Base-by-base conservation (phyloP, 1,284 basidiomycete genomes). In the Ustilago loliicola region DNA sequence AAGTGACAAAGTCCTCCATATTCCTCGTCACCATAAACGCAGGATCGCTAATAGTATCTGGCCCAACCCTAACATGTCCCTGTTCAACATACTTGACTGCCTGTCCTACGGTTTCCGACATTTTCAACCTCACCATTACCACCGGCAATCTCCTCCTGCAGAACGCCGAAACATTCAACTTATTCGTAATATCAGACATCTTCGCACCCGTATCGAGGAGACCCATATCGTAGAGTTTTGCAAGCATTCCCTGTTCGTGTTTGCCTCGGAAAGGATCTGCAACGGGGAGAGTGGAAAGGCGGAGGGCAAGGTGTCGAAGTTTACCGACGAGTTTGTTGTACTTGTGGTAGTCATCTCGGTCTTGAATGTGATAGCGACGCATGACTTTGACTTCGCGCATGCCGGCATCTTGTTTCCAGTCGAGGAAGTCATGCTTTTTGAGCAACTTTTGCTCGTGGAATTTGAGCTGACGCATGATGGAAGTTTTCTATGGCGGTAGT, bases 1-100 rank as follows among this genome's bases (percentile, higher is more conserved):
- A 99, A 23, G 97, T 98, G 54, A 99, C 95, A 88, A 98, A 99
- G 89, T 99, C 97, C 86, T 99, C 96, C 94, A 97, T 96, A 81
- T 95, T 94, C 53, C 86, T 78, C 27, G 96, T 97, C 75, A 99
- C 95, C 66, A 99, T 90, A 88, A 93, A 98, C 1, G 96, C 97
- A 2, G 97, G 97, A 87, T 99, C 97, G 0, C 93, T 96, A 83
- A 99, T 92, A 0, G 94, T 94, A 82, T 98, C 94, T 29, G 97
- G 95, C 7, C 97, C 97, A 15, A 99, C 95, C 36, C 97, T 92
- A 77, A 99, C 92, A 87, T 99, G 96, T 0, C 97, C 97, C 87
- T 99, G 96, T 87, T 99, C 97, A 77, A 99, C 94, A 85, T 97
- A 98, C 84, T 94, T 94, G 53, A 94, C 94, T 10, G 96, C 97